Evolutionary conservation across 2,329 filamentous ascomycete genomes (phyloP).

Genomic region (Leptographium radiaticola): DNA sequence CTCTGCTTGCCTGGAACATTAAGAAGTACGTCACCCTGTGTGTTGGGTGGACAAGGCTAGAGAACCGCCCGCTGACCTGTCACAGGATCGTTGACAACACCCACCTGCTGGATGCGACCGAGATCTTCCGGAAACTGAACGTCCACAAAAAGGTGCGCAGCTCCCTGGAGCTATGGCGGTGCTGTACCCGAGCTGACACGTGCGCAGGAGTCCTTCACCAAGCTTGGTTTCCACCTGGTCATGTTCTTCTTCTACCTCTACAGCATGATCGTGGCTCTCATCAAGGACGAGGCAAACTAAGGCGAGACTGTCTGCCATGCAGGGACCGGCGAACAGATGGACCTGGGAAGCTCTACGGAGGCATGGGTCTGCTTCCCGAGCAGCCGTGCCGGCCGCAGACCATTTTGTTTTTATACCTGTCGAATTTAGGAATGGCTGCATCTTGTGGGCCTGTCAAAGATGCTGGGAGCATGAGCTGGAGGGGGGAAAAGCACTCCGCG

Average conservation of each 20-base stretch:
- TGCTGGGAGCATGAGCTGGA: background rate
- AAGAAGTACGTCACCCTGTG: slow-evolving; percentile 67
- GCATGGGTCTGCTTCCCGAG: background rate
- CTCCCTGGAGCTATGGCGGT: background rate
- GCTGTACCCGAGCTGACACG: background rate
- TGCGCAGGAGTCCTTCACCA: slow-evolving; percentile 87
- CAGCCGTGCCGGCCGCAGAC: background rate
- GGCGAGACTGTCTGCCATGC: background rate
- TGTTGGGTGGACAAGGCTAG: no score
- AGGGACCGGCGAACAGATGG: background rate
- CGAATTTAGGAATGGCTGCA: background rate
- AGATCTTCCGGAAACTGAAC: slow-evolving; percentile 98
- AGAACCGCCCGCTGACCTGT: background rate
- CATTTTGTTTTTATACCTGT: background rate
- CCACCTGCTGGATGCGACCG: slow-evolving; percentile 90
- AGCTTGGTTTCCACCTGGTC: slow-evolving; percentile 94
- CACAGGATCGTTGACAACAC: slow-evolving; percentile 89
- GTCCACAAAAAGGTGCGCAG: slow-evolving; percentile 84
- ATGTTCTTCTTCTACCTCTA: slow-evolving; percentile 99
- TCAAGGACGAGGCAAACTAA: slow-evolving; percentile 87
- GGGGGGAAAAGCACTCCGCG: background rate
- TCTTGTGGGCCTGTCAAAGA: background rate
- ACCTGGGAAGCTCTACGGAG: background rate
- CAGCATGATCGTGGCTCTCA: slow-evolving; percentile 95
- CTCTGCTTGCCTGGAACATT: slow-evolving; percentile 81